Evolutionary conservation across 1,284 basidiomycete genomes (phyloP).

Genomic region (Tilletiopsis washingtonensis): DNA sequence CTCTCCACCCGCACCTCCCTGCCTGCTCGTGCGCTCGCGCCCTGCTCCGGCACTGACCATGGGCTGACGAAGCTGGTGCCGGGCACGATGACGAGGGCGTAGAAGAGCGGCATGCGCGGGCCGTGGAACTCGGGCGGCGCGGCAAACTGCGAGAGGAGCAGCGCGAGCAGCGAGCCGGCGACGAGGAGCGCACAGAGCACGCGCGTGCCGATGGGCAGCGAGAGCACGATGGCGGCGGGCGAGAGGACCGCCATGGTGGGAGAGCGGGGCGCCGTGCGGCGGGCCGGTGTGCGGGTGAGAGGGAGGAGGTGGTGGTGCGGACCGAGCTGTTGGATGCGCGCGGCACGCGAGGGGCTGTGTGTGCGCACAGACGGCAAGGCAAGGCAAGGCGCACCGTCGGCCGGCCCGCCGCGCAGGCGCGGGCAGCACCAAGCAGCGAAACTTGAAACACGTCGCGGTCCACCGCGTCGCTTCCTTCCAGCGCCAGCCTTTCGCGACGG

Average conservation of each 20-base stretch:
- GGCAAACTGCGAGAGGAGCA: too few relatives aligned
- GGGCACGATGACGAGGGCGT: constrained; percentile 61
- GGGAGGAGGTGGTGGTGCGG: too few relatives aligned
- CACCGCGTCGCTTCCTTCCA: not conserved
- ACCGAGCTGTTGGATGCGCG: too few relatives aligned
- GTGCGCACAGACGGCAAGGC: too few relatives aligned
- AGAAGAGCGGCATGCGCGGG: constrained; percentile 18
- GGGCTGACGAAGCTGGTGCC: constrained; percentile 77
- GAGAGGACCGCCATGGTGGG: constrained; percentile 6
- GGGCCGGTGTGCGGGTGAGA: too few relatives aligned
- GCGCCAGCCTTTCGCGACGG: not conserved
- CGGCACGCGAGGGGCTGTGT: too few relatives aligned
- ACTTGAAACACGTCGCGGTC: not conserved
- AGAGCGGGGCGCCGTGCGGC: too few relatives aligned
- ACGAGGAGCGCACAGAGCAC: not conserved
- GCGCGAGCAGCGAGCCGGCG: not conserved
- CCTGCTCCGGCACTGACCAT: constrained; percentile 51
- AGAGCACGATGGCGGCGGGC: not conserved
- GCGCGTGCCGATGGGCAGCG: constrained; percentile 2
- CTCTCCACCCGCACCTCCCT: too few relatives aligned
- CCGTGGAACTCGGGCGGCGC: too few relatives aligned
- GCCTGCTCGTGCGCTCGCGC: too few relatives aligned
- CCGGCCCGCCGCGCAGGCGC: not conserved
- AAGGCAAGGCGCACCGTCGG: too few relatives aligned
- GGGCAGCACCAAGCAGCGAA: not conserved